phyloP scores from a whole-genome alignment of 2,329 filamentous ascomycete genomes.

The Pyrenophora tritici-repentis region DNA sequence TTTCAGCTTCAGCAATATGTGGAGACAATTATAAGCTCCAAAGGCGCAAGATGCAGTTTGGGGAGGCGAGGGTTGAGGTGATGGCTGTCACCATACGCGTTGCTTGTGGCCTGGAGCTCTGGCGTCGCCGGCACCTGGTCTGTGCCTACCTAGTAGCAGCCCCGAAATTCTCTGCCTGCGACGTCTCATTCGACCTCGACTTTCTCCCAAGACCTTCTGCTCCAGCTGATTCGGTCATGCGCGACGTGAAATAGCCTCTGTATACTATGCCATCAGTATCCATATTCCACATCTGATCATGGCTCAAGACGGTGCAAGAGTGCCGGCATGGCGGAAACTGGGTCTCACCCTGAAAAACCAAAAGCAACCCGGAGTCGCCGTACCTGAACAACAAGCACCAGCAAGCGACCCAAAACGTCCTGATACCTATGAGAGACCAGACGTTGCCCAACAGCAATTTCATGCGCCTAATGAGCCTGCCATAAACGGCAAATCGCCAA shows the following conservation, averaged over 20 bases:
- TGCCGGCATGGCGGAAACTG: constrained; percentile 65
- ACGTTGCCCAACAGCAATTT: constrained; percentile 12
- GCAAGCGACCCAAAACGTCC: constrained; percentile 15
- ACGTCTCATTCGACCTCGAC: constrained; percentile 42
- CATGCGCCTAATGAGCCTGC: constrained; percentile 22
- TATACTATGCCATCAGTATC: constrained; percentile 23
- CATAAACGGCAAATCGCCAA: constrained; percentile 32
- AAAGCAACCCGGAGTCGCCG: constrained; percentile 44
- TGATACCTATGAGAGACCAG: constrained; percentile 8
- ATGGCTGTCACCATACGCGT: constrained; percentile 39
- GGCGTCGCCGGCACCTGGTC: constrained; percentile 26
- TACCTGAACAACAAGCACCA: constrained; percentile 22
- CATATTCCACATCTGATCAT: constrained; percentile 41
- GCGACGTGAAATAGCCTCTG: constrained; percentile 32
- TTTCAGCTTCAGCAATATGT: constrained; percentile 40
- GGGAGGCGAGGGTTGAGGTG: constrained; percentile 27
- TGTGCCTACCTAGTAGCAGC: constrained; percentile 26
- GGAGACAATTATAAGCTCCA: constrained; percentile 38
- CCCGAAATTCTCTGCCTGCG: constrained; percentile 42
- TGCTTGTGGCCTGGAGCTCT: constrained; percentile 42
- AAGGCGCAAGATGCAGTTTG: constrained; percentile 28
- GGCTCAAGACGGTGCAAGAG: constrained; percentile 26
- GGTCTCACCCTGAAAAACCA: constrained; percentile 64
- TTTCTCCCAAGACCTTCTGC: constrained; percentile 25
- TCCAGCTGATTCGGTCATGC: constrained; percentile 46